A percentile compares a stretch with the other conserved stretches of the same genome.
Evolutionary conservation across 2,329 filamentous ascomycete species (phyloP).

Genomic region (Diaporthe sp.): DNA sequence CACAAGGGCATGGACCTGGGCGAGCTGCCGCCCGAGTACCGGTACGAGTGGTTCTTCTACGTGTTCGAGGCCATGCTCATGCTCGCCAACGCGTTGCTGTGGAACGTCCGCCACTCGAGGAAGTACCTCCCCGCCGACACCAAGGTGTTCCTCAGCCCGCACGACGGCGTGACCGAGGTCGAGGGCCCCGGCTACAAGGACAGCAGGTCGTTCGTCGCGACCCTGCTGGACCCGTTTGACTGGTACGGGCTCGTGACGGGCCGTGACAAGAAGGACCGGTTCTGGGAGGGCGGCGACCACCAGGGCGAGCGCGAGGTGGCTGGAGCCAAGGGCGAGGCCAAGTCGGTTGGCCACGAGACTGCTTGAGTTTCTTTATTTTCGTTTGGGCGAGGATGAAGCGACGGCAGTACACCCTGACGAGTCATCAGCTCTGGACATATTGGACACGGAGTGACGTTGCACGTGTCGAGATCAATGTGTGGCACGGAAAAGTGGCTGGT

Average conservation of each 20-base stretch:
- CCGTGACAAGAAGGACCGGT: conserved; percentile 44
- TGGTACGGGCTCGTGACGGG: conserved; percentile 44
- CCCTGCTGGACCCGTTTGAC: conserved; percentile 51
- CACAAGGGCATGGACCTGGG: conserved; percentile 48
- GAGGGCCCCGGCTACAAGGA: conserved; percentile 50
- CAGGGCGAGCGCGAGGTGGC: conserved; percentile 8
- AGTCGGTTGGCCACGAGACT: neutral
- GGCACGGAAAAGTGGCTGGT: neutral
- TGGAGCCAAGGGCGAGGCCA: neutral
- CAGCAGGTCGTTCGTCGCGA: conserved; percentile 45
- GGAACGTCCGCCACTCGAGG: conserved; percentile 57
- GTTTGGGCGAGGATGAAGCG: neutral
- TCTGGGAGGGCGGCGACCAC: conserved; percentile 44
- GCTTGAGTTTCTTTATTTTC: neutral
- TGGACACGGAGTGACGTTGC: neutral
- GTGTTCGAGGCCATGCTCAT: conserved; percentile 60
- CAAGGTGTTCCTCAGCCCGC: conserved; percentile 54
- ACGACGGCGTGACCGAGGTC: conserved; percentile 56
- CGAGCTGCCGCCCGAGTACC: conserved; percentile 52
- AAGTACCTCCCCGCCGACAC: conserved; percentile 54
- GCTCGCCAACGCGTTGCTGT: conserved; percentile 55
- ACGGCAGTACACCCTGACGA: neutral
- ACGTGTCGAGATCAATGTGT: neutral
- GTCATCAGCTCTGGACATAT: neutral
- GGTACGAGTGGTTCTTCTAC: conserved; percentile 62